phyloP scores from a whole-genome alignment of 306 rosid species.

The Malus sylvestris region DNA sequence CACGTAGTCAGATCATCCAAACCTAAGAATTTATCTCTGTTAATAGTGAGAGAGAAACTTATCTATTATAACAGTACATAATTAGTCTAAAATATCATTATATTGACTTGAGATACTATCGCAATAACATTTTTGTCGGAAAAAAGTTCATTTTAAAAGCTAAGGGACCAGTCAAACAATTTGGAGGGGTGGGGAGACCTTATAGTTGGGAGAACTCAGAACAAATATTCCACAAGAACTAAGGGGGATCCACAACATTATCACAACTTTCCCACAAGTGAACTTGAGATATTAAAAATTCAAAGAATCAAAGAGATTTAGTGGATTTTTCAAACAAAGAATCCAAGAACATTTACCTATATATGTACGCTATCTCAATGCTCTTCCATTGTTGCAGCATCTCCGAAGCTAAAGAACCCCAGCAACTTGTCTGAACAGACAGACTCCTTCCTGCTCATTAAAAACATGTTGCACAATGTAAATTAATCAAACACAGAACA shows the following conservation, averaged over 20 bases:
- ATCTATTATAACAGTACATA: too few relatives aligned
- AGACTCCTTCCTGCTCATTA: background rate
- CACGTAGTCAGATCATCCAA: rapidly evolving
- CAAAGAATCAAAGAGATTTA: background rate
- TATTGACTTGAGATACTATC: background rate
- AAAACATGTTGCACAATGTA: background rate
- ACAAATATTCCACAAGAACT: background rate
- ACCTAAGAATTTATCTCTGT: rapidly evolving
- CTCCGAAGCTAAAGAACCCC: conserved; percentile 7
- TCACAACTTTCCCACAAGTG: conserved; percentile 2
- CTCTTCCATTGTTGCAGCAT: conserved; percentile 1
- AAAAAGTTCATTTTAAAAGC: background rate
- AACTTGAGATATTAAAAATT: conserved; percentile 5
- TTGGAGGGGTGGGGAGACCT: background rate
- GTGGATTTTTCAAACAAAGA: background rate
- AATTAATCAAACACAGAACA: background rate
- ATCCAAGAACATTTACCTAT: background rate
- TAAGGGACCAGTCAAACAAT: background rate
- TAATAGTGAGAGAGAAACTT: too few relatives aligned
- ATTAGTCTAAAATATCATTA: too few relatives aligned
- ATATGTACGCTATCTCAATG: background rate
- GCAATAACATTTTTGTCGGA: too few relatives aligned
- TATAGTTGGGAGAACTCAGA: background rate
- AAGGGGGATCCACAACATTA: background rate
- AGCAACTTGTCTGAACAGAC: conserved; percentile 6